Evolutionary conservation across 148 eudicot genomes (phyloP), one percentile per base, ranked within the genome.

Genomic region (Cornus kousa): DNA sequence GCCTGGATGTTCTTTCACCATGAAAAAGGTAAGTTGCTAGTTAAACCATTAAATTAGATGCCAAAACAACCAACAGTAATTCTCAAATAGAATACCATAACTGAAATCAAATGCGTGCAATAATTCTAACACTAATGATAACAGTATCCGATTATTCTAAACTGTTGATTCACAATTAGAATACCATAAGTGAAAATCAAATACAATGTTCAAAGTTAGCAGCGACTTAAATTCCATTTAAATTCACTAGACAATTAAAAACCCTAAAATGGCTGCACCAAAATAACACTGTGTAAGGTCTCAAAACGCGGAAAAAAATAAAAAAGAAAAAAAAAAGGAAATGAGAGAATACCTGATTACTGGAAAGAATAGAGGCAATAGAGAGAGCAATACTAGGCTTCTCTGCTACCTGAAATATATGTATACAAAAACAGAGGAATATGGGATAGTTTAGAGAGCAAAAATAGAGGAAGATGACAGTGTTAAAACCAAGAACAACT

Each of bases 361-460:
- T 82, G 6, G 98, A 93, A 16, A 95, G 98, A 79, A 88, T 92
- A 57, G 87, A 82, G 20, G 98, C 97, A 72, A 93, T 91, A 16
- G 98, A 88, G 4, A 90, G 86, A 35, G 98, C 96, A 7, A 95
- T 95, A 73, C 98, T 93, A 2, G 98, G 98, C 77, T 95, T 95
- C 85, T 95, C 98, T 57, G 97, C 98, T 48, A 95, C 98, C 98
- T 95, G 79, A 43, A 43, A 37, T 74, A 64, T 48, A 53, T 5
- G 50, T 0, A 16, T 59, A n/a, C n/a, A n/a, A n/a, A n/a, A n/a
- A n/a, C n/a, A n/a, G n/a, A n/a, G n/a, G n/a, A n/a, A 31, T 16
- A 23, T 22, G 24, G 14, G 48, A 35, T 35, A 35, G 4, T 35
- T 35, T 2, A 35, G 37, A 4, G 37, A 28, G 22, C 5, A 14